A percentile compares a stretch with the other conserved stretches of the same genome.
These are phyloP conservation scores for Zymoseptoria ardabiliae DNA, from an alignment of 2,329 filamentous ascomycete genomes.

Conservation along the genomic window DNA sequence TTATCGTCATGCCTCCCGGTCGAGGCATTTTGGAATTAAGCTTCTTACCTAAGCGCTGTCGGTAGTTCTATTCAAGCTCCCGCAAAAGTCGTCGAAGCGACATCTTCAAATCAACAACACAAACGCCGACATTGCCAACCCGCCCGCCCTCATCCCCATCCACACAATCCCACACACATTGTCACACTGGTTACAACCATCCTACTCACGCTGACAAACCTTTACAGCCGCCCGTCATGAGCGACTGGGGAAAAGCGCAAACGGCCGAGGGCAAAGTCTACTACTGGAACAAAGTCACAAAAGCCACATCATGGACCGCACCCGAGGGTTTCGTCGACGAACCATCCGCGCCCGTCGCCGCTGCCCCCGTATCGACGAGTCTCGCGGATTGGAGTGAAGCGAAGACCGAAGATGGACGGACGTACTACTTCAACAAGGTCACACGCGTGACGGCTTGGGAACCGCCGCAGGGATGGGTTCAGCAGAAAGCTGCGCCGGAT, in stretches of 20 bases:
- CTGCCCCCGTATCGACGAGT: slow-evolving; percentile 59
- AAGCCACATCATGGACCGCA: slow-evolving; percentile 89
- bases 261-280: slow-evolving; percentile 61
- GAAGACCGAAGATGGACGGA: slow-evolving; percentile 73
- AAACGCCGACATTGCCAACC: neutral
- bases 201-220: neutral
- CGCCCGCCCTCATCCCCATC: neutral
- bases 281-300: slow-evolving; percentile 82
- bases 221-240: slow-evolving; percentile 12
- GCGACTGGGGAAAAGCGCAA: slow-evolving; percentile 23
- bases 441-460: slow-evolving; percentile 92
- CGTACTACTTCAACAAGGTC: slow-evolving; percentile 91
- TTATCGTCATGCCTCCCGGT: too few species aligned
- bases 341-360: slow-evolving; percentile 64
- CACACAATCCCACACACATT: neutral
- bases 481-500: slow-evolving; percentile 24
- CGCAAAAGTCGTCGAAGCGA: too few species aligned
- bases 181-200: neutral
- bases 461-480: slow-evolving; percentile 53
- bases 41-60: too few species aligned
- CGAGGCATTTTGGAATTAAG: too few species aligned
- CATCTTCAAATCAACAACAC: neutral
- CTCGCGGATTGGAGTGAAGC: slow-evolving; percentile 72
- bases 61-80: too few species aligned
- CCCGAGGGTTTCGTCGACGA: slow-evolving; percentile 56